These are phyloP conservation scores for Russula vinacea DNA, from an alignment of 768 basidiomycete species.

Conservation along the genomic window DNA sequence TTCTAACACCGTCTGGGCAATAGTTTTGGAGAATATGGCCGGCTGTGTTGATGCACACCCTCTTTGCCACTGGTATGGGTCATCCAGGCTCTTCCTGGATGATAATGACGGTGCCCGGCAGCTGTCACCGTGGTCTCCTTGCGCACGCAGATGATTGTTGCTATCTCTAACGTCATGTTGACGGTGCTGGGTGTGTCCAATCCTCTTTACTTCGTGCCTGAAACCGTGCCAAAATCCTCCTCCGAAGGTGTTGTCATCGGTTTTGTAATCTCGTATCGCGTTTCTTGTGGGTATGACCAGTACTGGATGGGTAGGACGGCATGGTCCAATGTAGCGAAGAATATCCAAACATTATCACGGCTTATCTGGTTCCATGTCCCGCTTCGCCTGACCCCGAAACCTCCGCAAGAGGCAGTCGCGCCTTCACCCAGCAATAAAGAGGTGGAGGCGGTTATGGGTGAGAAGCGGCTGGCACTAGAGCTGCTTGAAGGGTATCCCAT, in stretches of 20 bases:
- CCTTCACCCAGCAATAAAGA: conserved; percentile 43
- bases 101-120: background rate
- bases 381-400: conserved; percentile 44
- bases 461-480: conserved; percentile 59
- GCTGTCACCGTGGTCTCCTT: background rate
- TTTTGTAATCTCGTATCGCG: conserved; percentile 59
- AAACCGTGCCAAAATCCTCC: background rate
- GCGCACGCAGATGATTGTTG: background rate
- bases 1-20: background rate
- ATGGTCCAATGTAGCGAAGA: conserved; percentile 57
- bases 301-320: conserved; percentile 55
- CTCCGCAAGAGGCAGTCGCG: conserved; percentile 39
- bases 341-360: conserved; percentile 47
- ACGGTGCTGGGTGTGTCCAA: conserved; percentile 13
- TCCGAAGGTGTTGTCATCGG: conserved; percentile 55
- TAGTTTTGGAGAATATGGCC: conserved; percentile 65
- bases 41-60: conserved; percentile 58
- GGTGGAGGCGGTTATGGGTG: conserved; percentile 51
- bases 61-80: conserved; percentile 48
- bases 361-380: conserved; percentile 65
- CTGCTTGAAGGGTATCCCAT: conserved; percentile 51
- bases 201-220: no score
- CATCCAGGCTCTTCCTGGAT: conserved; percentile 9
- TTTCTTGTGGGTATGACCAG: conserved; percentile 52
- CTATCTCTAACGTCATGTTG: conserved; percentile 6